These are phyloP conservation scores for Fomitopsis palustris DNA, from an alignment of 1,284 basidiomycete species.

Conservation along the genomic window DNA sequence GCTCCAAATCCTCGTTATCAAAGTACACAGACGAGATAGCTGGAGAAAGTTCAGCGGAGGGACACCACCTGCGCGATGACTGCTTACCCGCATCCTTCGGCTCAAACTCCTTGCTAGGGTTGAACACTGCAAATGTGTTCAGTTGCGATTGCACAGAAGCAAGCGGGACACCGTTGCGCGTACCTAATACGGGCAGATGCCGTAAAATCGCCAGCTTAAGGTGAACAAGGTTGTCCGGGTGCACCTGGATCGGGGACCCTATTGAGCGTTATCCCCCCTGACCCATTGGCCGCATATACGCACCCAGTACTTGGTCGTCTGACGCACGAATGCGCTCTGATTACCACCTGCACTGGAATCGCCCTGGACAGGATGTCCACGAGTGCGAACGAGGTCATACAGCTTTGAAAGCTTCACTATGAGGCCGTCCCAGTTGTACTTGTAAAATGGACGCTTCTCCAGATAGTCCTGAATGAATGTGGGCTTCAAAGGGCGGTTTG, in stretches of 20 bases:
- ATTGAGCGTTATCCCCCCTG: background rate
- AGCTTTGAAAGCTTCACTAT: slow-evolving; percentile 97
- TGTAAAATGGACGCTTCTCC: slow-evolving; percentile 95
- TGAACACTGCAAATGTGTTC: slow-evolving; percentile 67
- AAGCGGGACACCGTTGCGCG: slow-evolving; percentile 43
- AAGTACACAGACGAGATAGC: slow-evolving; percentile 90
- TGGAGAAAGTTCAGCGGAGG: slow-evolving; percentile 19
- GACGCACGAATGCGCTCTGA: slow-evolving; percentile 95
- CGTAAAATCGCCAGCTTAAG: slow-evolving; percentile 93
- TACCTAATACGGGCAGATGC: slow-evolving; percentile 80
- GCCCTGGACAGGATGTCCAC: slow-evolving; percentile 92
- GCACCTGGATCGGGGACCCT: slow-evolving; percentile 50
- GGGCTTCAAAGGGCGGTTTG: slow-evolving; percentile 57
- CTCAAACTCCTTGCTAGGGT: slow-evolving; percentile 93
- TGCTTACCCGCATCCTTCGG: slow-evolving; percentile 77
- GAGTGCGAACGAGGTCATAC: slow-evolving; percentile 93
- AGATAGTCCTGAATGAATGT: slow-evolving; percentile 88
- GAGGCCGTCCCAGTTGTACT: slow-evolving; percentile 87
- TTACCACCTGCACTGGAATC: slow-evolving; percentile 92
- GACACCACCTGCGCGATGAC: background rate
- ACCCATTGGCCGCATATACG: slow-evolving; percentile 15
- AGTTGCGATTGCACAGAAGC: background rate
- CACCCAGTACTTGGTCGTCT: slow-evolving; percentile 99
- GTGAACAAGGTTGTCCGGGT: slow-evolving; percentile 94
- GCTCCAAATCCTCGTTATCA: slow-evolving; percentile 93